Percentiles rank a stretch among this genome's conserved stretches.
phyloP scores from a whole-genome alignment of 805 yeast species.

The Hermanozyma aechmeae region DNA sequence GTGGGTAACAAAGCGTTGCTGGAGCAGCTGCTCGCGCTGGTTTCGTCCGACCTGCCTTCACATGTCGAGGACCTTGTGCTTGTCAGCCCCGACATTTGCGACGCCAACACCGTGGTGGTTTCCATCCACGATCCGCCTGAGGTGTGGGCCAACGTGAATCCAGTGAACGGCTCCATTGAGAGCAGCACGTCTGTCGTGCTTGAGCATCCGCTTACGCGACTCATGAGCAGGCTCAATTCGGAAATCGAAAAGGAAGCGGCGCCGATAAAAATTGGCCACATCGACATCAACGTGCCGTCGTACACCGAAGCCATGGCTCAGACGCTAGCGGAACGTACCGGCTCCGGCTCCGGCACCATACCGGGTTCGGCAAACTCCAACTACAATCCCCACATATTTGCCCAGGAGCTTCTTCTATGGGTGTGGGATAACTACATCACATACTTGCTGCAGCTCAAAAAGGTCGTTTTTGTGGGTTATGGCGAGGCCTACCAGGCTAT shows the following conservation, averaged over 20 bases:
- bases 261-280: conserved; percentile 48
- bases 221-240: conserved; percentile 47
- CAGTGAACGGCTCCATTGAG: conserved; percentile 70
- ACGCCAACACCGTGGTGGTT: conserved; percentile 54
- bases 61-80: conserved; percentile 56
- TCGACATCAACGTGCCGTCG: conserved; percentile 77
- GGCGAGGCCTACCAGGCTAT: conserved; percentile 87
- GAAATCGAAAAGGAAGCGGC: conserved; percentile 16
- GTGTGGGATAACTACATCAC: conserved; percentile 88
- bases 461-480: conserved; percentile 72
- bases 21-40: conserved; percentile 13
- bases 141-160: conserved; percentile 80
- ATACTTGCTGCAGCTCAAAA: conserved; percentile 55
- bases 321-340: background rate
- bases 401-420: conserved; percentile 71
- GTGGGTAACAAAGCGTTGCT: conserved; percentile 18
- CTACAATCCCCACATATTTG: conserved; percentile 53
- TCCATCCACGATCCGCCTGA: conserved; percentile 88
- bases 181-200: conserved; percentile 63
- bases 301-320: conserved; percentile 8
- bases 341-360: background rate
- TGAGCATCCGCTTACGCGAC: conserved; percentile 56
- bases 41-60: conserved; percentile 34
- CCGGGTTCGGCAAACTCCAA: conserved; percentile 17
- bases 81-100: conserved; percentile 63